A percentile compares a stretch with the other conserved stretches of the same genome.
phyloP scores from a whole-genome alignment of 495 filamentous ascomycete species.

The Evansstolkia leycettana region DNA sequence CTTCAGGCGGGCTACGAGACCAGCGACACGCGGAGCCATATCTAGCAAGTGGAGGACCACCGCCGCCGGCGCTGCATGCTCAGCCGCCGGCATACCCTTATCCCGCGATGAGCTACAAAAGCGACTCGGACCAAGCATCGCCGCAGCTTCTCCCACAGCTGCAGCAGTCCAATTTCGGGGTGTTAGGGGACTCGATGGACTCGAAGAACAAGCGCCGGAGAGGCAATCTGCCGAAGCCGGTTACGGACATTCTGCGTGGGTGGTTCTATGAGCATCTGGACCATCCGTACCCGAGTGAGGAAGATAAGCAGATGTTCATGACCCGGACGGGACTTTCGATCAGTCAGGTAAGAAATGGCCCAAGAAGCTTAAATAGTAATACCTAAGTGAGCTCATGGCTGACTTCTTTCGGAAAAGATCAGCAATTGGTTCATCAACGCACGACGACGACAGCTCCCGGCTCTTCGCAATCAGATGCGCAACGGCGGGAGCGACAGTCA shows the following conservation, averaged over 20 bases:
- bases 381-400: constrained; percentile 1
- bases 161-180: constrained; percentile 31
- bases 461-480: constrained; percentile 44
- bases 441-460: constrained; percentile 63
- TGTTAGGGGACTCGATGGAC: constrained; percentile 32
- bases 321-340: constrained; percentile 63
- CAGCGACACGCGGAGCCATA: not conserved
- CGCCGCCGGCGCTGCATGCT: constrained; percentile 6
- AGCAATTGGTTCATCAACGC: constrained; percentile 98
- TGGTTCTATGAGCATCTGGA: constrained; percentile 70
- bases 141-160: constrained; percentile 17
- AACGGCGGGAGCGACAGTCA: constrained; percentile 23
- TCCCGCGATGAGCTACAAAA: constrained; percentile 17
- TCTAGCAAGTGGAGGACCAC: not conserved
- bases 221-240: constrained; percentile 78
- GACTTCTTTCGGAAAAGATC: constrained; percentile 41
- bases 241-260: constrained; percentile 65
- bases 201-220: constrained; percentile 49
- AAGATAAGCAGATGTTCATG: constrained; percentile 78
- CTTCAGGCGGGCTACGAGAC: constrained; percentile 1
- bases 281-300: constrained; percentile 82
- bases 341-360: constrained; percentile 56
- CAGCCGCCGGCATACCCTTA: constrained; percentile 20
- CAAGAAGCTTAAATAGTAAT: constrained; percentile 1
- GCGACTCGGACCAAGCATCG: constrained; percentile 22